Evolutionary conservation across 2,329 filamentous ascomycete species (phyloP).

Genomic region (Elsinoe arachidis): DNA sequence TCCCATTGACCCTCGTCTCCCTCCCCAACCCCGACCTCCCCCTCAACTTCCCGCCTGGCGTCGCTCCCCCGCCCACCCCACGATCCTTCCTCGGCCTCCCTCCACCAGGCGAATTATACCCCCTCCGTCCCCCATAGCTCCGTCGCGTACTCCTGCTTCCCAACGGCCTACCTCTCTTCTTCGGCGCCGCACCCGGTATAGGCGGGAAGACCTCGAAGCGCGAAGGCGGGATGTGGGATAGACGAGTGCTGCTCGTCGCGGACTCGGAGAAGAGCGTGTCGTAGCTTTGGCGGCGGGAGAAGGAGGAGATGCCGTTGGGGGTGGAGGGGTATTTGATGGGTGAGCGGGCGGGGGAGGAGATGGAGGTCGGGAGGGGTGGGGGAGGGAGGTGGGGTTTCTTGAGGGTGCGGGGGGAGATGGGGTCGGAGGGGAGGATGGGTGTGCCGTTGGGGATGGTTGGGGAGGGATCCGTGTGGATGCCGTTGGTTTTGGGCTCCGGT

Average conservation of each 20-base stretch:
- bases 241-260: conserved; percentile 8
- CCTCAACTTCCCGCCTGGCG: conserved; percentile 4
- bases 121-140: not conserved
- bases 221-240: conserved; percentile 50
- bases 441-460: conserved; percentile 10
- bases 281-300: conserved; percentile 12
- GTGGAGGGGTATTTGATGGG: conserved; percentile 10
- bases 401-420: conserved; percentile 17
- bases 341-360: conserved; percentile 12
- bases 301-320: conserved; percentile 21
- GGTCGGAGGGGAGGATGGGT: conserved; percentile 9
- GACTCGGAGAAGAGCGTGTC: conserved; percentile 12
- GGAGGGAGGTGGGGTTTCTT: conserved; percentile 20
- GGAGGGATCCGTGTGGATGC: conserved; percentile 16
- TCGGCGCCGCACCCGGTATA: conserved; percentile 41
- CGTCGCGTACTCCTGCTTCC: conserved; percentile 21
- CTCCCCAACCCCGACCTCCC: conserved; percentile 24
- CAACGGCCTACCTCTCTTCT: conserved; percentile 24
- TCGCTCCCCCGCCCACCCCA: no score
- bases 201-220: conserved; percentile 75
- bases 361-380: conserved; percentile 7
- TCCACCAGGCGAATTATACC: conserved; percentile 4
- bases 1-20: conserved; percentile 26
- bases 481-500: conserved; percentile 16
- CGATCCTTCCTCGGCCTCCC: not conserved